Evolutionary conservation across 768 basidiomycete genomes (phyloP), one percentile per base, ranked within the genome.

Genomic region (Amanita jacksonii): DNA sequence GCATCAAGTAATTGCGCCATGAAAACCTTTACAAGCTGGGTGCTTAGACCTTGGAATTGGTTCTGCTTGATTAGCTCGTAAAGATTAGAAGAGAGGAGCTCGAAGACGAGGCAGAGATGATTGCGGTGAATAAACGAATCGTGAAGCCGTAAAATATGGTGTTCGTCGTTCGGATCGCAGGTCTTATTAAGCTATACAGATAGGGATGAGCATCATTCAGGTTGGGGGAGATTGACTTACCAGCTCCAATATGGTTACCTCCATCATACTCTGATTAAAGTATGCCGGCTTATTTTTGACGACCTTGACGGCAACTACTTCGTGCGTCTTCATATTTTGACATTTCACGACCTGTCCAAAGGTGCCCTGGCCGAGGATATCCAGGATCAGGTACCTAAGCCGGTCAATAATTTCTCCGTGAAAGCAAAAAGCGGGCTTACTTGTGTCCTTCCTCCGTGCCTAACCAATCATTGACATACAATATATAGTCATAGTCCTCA

Each of bases 21-120:
- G 60, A 99, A 99, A 35, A 99, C 96, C 58, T 98, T 94, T 58
- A 99, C 96, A 38, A 99, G 82, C 58, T 93, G 89, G 4, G 92
- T 94, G 63, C 85, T 89, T 35, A 99, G 68, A 2, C 96, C 96
- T 62, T 96, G 88, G 73, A 98, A 99, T 59, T 93, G 90, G 63
- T 99, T 99, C 67, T 99, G 96, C 69, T 99, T 99, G 77, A 99
- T 98, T 58, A 99, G 76, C 62, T 99, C 96, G 69, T 98, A 99
- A 45, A 99, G 73, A 57, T 99, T 99, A 24, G 91, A 96, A 5
- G 91, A 93, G 8, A 99, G 76, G 38, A 97, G 75, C 62, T 99
- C 94, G 57, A 98, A 98, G 43, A 98, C 94, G 51, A 99, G 85
- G 63, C 96, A 99, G 35, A 99, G 73, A 62, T 99, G 96, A 52